Percentiles rank a stretch among this genome's conserved stretches.
Conservation (phyloP, 148 eudicot genomes). For the Diospyros kaki region DNA sequence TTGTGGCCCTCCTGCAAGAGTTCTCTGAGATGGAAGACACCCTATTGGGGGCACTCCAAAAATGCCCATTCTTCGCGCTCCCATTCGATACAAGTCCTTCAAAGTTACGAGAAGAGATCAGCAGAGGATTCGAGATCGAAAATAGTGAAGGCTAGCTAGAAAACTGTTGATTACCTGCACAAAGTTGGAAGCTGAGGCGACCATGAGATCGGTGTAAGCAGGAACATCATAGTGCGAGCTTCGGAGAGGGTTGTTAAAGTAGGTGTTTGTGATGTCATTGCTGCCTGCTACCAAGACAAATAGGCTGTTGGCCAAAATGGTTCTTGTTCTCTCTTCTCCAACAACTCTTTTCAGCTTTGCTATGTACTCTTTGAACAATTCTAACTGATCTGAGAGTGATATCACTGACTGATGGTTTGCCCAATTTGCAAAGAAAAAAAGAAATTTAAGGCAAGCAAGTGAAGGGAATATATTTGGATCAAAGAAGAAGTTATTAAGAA, state of each 20-base stretch:
- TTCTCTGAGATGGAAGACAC: conserved; percentile 55
- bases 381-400: conserved; percentile 39
- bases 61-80: conserved; percentile 54
- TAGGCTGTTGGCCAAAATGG: conserved; percentile 31
- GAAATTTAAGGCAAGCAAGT: not conserved
- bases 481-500: not conserved
- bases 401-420: conserved; percentile 30
- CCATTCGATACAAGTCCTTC: conserved; percentile 46
- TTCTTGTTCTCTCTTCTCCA: conserved; percentile 36
- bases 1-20: conserved; percentile 38
- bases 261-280: conserved; percentile 59
- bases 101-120: not conserved
- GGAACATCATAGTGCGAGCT: conserved; percentile 25
- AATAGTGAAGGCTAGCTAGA: not conserved
- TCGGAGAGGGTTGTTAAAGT: conserved; percentile 28
- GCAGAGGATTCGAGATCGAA: not conserved
- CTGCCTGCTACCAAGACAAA: conserved; percentile 46
- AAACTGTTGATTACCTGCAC: conserved; percentile 30
- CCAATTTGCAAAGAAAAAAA: not conserved
- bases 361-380: conserved; percentile 52
- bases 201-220: conserved; percentile 46
- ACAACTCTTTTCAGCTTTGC: conserved; percentile 34
- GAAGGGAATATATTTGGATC: too few species aligned
- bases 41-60: conserved; percentile 55
- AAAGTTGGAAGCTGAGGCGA: conserved; percentile 39